Conservation (phyloP, 129 eudicot genomes). For the Flaveria brownii region DNA sequence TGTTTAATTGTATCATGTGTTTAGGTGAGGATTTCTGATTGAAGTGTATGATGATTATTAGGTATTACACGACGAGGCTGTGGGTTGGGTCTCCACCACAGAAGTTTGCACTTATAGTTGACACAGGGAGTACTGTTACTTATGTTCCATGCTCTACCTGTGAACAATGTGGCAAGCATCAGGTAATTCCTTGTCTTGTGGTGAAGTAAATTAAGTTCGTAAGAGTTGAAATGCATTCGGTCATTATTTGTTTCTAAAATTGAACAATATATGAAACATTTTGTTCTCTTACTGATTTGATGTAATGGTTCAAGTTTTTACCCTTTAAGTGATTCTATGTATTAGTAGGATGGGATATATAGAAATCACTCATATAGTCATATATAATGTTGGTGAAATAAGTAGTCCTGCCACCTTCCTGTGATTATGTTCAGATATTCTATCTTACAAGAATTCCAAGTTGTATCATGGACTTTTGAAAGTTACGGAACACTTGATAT, state of each 20-base stretch:
- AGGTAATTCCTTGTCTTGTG: conserved; percentile 43
- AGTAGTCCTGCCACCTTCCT: neutral
- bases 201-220: neutral
- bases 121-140: conserved; percentile 93
- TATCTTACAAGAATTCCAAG: neutral
- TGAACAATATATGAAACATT: neutral
- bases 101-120: conserved; percentile 80
- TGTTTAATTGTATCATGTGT: neutral
- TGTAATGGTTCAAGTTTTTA: neutral
- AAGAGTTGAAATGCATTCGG: neutral
- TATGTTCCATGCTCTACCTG: conserved; percentile 94
- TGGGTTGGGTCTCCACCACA: conserved; percentile 88
- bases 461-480: neutral
- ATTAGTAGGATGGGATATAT: neutral
- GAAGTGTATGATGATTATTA: conserved; percentile 35
- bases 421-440: neutral
- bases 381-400: neutral
- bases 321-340: neutral
- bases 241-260: neutral
- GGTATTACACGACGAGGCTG: conserved; percentile 87
- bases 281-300: neutral
- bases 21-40: neutral
- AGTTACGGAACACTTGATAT: neutral
- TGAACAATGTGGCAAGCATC: conserved; percentile 92
- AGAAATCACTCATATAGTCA: neutral